Evolutionary conservation across 345 rosid species (phyloP).

Genomic region (Trapa bicornis): DNA sequence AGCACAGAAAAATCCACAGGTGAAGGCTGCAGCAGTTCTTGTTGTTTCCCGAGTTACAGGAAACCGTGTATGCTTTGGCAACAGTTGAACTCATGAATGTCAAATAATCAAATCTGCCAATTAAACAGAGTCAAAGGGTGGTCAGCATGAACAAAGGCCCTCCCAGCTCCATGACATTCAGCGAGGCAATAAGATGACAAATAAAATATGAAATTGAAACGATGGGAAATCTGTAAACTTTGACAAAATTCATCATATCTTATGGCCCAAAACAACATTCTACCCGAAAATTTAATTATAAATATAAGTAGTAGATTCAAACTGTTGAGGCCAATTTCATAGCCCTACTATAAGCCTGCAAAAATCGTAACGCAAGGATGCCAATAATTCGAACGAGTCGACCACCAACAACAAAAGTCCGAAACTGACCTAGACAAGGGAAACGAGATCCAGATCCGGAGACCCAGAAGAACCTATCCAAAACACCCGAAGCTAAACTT

Average conservation of each 20-base stretch:
- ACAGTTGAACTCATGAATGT: conserved; percentile 79
- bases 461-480: conserved; percentile 2
- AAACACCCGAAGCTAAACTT: neutral
- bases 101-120: conserved; percentile 39
- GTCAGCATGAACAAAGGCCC: neutral
- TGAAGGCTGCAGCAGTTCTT: conserved; percentile 31
- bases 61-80: conserved; percentile 58
- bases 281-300: neutral
- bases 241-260: neutral
- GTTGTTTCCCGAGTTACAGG: conserved; percentile 94
- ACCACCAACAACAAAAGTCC: neutral
- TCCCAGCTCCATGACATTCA: neutral
- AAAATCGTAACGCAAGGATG: neutral
- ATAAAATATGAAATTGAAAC: neutral
- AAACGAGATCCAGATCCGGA: conserved; percentile 4
- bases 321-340: neutral
- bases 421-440: neutral
- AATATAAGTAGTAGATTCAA: neutral
- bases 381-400: neutral
- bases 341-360: neutral
- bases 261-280: neutral
- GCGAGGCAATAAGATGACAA: neutral
- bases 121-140: neutral
- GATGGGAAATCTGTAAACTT: neutral
- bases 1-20: conserved; percentile 71